Percentiles rank a stretch among this genome's conserved stretches.
Evolutionary conservation across 345 rosid genomes (phyloP).

Genomic region (Boechera retrofracta): DNA sequence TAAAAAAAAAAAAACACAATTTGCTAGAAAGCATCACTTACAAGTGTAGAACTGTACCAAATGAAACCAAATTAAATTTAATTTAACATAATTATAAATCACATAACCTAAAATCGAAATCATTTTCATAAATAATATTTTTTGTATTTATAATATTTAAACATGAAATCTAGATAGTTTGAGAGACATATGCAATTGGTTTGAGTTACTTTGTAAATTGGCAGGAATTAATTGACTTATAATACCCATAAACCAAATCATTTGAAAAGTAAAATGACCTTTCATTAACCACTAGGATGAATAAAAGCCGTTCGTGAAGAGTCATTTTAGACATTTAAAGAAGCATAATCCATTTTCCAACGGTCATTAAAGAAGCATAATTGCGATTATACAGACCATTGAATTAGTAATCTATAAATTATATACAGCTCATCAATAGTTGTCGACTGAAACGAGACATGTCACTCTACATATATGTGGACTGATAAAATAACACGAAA

Average conservation of each 20-base stretch:
- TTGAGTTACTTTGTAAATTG: slow-evolving; percentile 11
- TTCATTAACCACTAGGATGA: slow-evolving; percentile 37
- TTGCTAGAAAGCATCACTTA: too few species aligned
- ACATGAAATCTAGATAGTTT: background rate
- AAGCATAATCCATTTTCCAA: slow-evolving; percentile 14
- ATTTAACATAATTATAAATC: too few species aligned
- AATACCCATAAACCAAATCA: slow-evolving; percentile 26
- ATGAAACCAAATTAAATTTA: too few species aligned
- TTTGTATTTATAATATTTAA: background rate
- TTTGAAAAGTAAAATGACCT: slow-evolving; percentile 35
- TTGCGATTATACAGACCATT: slow-evolving; percentile 21
- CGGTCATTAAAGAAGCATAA: slow-evolving; percentile 21
- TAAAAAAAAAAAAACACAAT: too few species aligned
- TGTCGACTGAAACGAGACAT: slow-evolving; percentile 40
- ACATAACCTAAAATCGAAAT: background rate
- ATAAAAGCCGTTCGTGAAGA: slow-evolving; percentile 37
- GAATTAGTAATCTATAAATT: slow-evolving; percentile 2
- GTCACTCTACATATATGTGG: slow-evolving; percentile 29
- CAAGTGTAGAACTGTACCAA: too few species aligned
- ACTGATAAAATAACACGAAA: slow-evolving; percentile 14
- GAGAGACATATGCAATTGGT: background rate
- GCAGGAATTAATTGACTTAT: background rate
- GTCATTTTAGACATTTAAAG: slow-evolving; percentile 33
- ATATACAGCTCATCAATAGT: slow-evolving; percentile 35
- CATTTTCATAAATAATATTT: background rate